Evolutionary conservation across 1,139 yeast species (phyloP).

Genomic region (Geotrichum citri-aurantii): DNA sequence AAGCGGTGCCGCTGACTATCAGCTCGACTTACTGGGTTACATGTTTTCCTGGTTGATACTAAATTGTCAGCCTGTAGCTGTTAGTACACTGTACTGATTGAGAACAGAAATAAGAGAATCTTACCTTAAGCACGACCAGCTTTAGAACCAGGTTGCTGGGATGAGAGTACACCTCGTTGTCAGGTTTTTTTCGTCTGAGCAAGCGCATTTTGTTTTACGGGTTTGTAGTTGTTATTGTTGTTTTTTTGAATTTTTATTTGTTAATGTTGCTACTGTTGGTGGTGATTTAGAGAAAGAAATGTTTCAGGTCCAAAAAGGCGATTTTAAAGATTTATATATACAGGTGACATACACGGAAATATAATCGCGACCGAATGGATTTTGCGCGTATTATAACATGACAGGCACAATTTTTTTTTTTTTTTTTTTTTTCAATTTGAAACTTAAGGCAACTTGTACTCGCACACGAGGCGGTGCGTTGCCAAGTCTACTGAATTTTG

Average conservation of each 20-base stretch:
- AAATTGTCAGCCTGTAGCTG: slow-evolving; percentile 8
- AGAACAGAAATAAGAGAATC: background rate
- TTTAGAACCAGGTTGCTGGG: slow-evolving; percentile 14
- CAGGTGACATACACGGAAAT: background rate
- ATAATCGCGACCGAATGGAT: background rate
- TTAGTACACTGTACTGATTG: background rate
- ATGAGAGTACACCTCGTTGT: background rate
- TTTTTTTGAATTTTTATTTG: too few species aligned
- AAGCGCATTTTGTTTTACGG: background rate
- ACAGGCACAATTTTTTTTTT: background rate
- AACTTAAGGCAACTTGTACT: background rate
- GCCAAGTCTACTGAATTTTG: slow-evolving; percentile 5
- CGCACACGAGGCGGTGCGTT: background rate
- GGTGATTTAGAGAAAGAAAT: background rate
- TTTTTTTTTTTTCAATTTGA: too few species aligned
- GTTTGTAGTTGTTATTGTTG: background rate
- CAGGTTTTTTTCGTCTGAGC: background rate
- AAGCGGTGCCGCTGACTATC: background rate
- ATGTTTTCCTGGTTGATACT: background rate
- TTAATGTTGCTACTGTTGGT: too few species aligned
- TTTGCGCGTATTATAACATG: background rate
- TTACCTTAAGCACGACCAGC: slow-evolving; percentile 19
- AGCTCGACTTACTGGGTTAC: slow-evolving; percentile 8
- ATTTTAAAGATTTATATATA: background rate
- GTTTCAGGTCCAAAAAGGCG: background rate